phyloP scores from a whole-genome alignment of 257 asterid genomes.

The Nicotiana tomentosiformis region DNA sequence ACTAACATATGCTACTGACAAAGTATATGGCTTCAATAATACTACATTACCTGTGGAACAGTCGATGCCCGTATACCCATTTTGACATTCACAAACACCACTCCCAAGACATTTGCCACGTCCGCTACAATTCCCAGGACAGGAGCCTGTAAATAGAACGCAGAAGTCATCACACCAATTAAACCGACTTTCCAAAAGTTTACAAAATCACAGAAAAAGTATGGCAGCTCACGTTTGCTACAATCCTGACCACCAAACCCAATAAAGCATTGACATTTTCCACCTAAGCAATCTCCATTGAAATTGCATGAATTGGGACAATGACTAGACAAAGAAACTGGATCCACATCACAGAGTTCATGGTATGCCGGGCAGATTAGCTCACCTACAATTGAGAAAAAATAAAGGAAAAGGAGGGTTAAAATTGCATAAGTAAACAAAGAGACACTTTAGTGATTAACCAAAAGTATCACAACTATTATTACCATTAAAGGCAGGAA shows the following conservation, averaged over 20 bases:
- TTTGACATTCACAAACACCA: slow-evolving; percentile 67
- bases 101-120: slow-evolving; percentile 62
- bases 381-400: slow-evolving; percentile 50
- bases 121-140: slow-evolving; percentile 63
- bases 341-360: slow-evolving; percentile 71
- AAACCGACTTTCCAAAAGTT: not conserved
- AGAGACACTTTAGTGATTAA: not conserved
- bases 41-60: slow-evolving; percentile 75
- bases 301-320: slow-evolving; percentile 80
- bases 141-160: slow-evolving; percentile 45
- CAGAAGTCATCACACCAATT: not conserved
- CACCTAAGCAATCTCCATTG: slow-evolving; percentile 85
- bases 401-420: not conserved
- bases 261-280: slow-evolving; percentile 80
- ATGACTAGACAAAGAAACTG: slow-evolving; percentile 57
- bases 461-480: not conserved
- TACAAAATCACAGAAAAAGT: not conserved
- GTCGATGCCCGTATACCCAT: slow-evolving; percentile 81
- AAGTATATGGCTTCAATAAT: not conserved
- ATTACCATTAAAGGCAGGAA: slow-evolving; percentile 80
- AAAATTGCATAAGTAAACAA: not conserved
- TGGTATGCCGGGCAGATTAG: slow-evolving; percentile 89
- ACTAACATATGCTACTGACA: not conserved
- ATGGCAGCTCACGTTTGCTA: slow-evolving; percentile 39
- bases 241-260: slow-evolving; percentile 94